Conservation (phyloP, 352 stramenopile genomes). For the Phytophthora crassamura region DNA sequence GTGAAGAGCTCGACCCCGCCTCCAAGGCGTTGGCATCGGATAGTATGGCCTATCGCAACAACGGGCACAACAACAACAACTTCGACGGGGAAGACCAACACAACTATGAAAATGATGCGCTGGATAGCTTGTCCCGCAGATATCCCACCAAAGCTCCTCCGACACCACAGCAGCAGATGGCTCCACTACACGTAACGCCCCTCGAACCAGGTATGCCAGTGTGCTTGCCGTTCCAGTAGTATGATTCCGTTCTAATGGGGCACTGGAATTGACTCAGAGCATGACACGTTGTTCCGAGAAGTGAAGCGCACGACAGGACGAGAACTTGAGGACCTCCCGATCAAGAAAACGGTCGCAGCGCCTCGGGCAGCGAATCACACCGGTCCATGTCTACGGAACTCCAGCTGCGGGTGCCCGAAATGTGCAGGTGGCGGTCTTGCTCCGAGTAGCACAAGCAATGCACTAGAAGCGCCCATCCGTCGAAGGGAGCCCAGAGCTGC, state of each 20-base stretch:
- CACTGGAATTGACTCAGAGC: conserved; percentile 58
- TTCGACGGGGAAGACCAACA: conserved; percentile 37
- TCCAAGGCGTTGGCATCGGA: conserved; percentile 25
- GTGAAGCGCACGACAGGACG: conserved; percentile 80
- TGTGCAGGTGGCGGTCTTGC: conserved; percentile 44
- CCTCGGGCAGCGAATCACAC: conserved; percentile 36
- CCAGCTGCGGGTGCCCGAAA: conserved; percentile 73
- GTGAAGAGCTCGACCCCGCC: conserved; percentile 55
- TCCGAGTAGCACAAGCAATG: conserved; percentile 12
- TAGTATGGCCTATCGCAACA: conserved; percentile 27
- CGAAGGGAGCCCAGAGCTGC: conserved; percentile 42
- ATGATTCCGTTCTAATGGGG: conserved; percentile 34
- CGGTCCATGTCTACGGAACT: conserved; percentile 72
- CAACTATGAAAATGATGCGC: conserved; percentile 42
- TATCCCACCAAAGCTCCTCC: conserved; percentile 61
- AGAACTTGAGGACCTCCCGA: conserved; percentile 71
- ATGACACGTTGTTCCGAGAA: conserved; percentile 84
- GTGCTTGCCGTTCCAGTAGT: background rate
- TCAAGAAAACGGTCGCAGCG: conserved; percentile 37
- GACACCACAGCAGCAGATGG: conserved; percentile 31
- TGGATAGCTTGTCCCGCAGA: conserved; percentile 70
- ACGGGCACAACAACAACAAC: conserved; percentile 65
- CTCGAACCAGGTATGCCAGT: conserved; percentile 58
- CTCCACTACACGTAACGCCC: conserved; percentile 30
- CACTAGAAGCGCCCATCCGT: conserved; percentile 38